Percentiles rank a stretch among this genome's conserved stretches.
These are phyloP conservation scores for Mycena sanguinolenta DNA, from an alignment of 768 basidiomycete species.

Conservation along the genomic window DNA sequence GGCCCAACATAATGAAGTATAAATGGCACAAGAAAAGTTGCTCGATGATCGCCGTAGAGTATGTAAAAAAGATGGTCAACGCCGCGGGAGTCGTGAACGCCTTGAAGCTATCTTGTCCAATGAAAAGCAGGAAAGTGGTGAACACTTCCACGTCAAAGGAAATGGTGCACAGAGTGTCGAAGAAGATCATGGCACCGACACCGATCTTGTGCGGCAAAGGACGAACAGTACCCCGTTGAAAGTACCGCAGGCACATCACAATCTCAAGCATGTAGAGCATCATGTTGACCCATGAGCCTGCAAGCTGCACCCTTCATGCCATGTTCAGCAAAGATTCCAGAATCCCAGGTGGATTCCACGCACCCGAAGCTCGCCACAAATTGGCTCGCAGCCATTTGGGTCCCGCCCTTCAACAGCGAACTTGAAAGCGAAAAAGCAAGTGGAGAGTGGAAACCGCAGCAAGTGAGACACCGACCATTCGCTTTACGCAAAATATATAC, in stretches of 20 bases:
- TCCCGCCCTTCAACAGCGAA: conserved; percentile 20
- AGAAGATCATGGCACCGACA: conserved; percentile 26
- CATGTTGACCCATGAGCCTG: conserved; percentile 36
- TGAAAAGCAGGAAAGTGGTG: conserved; percentile 15
- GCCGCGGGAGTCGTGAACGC: background rate
- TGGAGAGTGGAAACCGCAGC: background rate
- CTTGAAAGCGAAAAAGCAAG: conserved; percentile 1
- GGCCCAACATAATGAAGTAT: conserved; percentile 31
- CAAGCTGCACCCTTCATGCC: conserved; percentile 24
- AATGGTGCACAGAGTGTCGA: conserved; percentile 37
- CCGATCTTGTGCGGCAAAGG: conserved; percentile 33
- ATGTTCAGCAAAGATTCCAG: background rate
- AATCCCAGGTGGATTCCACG: background rate
- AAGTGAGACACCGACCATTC: background rate
- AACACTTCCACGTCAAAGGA: conserved; percentile 24
- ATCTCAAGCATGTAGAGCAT: conserved; percentile 36
- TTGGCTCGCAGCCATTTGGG: conserved; percentile 26
- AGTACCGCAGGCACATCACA: conserved; percentile 31
- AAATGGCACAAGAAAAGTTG: conserved; percentile 33
- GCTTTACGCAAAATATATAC: background rate
- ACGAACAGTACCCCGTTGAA: conserved; percentile 27
- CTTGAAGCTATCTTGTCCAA: background rate
- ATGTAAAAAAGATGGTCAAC: conserved; percentile 21
- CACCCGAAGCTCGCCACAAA: conserved; percentile 15
- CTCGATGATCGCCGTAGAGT: conserved; percentile 26